Evolutionary conservation across 306 rosid species (phyloP).

Genomic region (Adenanthera pavonina): DNA sequence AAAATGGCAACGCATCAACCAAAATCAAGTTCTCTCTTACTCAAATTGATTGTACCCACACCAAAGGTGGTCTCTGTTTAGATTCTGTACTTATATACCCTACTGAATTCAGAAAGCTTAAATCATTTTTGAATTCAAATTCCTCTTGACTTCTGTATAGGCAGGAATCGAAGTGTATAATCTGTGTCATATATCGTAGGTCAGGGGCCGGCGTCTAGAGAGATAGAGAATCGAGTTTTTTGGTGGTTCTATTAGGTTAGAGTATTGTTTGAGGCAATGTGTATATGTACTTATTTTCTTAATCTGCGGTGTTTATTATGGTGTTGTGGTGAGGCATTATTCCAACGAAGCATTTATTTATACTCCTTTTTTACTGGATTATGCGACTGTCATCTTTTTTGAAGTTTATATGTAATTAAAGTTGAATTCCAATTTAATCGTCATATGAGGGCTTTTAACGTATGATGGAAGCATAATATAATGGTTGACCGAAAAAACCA

Average conservation of each 20-base stretch:
- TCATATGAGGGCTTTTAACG: background rate
- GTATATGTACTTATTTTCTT: background rate
- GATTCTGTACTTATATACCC: slow-evolving; percentile 69
- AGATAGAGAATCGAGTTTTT: slow-evolving; percentile 40
- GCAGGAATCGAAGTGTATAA: slow-evolving; percentile 21
- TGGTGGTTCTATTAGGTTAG: slow-evolving; percentile 31
- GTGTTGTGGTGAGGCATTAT: background rate
- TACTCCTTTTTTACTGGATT: background rate
- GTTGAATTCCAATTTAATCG: background rate
- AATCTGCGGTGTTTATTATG: background rate
- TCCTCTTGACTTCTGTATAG: slow-evolving; percentile 35
- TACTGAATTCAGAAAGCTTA: slow-evolving; percentile 47
- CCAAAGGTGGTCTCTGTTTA: slow-evolving; percentile 82
- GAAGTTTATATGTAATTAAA: background rate
- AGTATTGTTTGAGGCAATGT: slow-evolving; percentile 4
- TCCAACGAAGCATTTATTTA: background rate
- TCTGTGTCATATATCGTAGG: slow-evolving; percentile 31
- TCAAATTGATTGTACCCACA: slow-evolving; percentile 85
- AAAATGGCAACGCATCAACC: slow-evolving; percentile 44
- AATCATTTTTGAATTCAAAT: slow-evolving; percentile 47
- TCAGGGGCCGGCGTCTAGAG: slow-evolving; percentile 27
- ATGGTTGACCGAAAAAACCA: background rate
- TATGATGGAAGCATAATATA: background rate
- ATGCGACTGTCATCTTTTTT: background rate
- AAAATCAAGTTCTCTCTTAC: slow-evolving; percentile 74